These are phyloP conservation scores for Xanthoceras sorbifolium DNA, from an alignment of 345 rosid species.

Conservation along the genomic window DNA sequence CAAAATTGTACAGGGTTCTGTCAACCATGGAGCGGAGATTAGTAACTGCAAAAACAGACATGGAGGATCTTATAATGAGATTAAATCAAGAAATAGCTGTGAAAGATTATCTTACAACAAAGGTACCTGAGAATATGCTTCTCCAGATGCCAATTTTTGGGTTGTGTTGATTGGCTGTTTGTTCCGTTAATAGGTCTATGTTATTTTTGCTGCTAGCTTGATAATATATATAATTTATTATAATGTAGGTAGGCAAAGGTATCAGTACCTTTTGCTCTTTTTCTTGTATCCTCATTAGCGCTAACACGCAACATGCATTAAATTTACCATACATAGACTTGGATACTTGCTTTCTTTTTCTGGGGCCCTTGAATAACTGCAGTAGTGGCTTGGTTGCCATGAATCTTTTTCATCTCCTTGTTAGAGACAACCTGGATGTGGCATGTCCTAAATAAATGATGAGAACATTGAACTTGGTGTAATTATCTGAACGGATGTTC, in stretches of 20 bases:
- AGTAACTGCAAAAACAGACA: conserved; percentile 84
- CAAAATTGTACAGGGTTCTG: conserved; percentile 77
- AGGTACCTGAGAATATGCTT: conserved; percentile 52
- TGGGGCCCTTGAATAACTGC: neutral
- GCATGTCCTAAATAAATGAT: neutral
- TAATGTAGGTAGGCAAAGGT: neutral
- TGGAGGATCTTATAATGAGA: conserved; percentile 96
- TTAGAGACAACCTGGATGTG: neutral
- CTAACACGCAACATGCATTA: neutral
- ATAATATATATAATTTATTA: neutral
- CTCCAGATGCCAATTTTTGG: neutral
- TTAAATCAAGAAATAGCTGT: conserved; percentile 88
- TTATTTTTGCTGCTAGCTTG: neutral
- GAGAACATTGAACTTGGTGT: neutral
- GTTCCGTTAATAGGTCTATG: neutral
- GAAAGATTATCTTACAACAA: conserved; percentile 82
- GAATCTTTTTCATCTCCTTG: neutral
- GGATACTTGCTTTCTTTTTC: neutral
- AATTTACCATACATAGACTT: neutral
- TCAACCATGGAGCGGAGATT: conserved; percentile 73
- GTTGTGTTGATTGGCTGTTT: conserved; percentile 6
- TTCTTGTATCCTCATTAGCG: neutral
- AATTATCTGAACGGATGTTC: neutral
- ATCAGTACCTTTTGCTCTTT: neutral
- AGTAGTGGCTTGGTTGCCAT: neutral